A percentile compares a stretch with the other conserved stretches of the same genome.
Conservation (phyloP, 75 land plant species). For the Picea glauca region DNA sequence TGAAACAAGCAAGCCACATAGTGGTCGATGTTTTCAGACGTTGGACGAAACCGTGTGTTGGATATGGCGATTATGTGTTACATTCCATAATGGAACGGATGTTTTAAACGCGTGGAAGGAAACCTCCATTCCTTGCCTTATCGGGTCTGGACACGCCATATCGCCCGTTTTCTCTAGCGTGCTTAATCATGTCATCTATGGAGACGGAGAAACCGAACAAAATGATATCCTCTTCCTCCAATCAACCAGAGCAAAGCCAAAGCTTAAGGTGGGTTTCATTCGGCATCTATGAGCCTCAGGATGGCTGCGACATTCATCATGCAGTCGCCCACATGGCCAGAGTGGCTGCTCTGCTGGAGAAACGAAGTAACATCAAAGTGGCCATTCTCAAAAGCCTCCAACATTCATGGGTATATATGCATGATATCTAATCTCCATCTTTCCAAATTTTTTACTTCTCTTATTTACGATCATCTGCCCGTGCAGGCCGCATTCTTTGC, state of each 20-base stretch:
- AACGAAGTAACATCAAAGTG: neutral
- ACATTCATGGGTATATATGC: neutral
- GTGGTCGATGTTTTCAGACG: accelerated
- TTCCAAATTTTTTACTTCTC: neutral
- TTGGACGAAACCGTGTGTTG: no score
- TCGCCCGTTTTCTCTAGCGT: no score
- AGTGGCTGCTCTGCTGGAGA: neutral
- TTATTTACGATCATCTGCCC: neutral
- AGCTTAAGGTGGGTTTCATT: no score
- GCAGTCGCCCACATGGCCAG: neutral
- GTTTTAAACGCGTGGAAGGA: no score
- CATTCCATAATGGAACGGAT: no score
- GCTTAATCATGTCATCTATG: no score
- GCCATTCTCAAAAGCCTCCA: neutral
- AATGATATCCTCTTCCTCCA: no score
- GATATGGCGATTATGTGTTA: no score
- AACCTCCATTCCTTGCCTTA: no score
- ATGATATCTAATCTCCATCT: neutral
- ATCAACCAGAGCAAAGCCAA: neutral
- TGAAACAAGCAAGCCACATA: no score
- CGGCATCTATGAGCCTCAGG: neutral
- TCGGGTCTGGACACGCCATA: no score
- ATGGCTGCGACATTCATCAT: neutral
- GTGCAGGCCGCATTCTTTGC: neutral
- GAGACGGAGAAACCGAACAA: no score